These are phyloP conservation scores for Penicillium canariense DNA, from an alignment of 495 filamentous ascomycete species.

Conservation along the genomic window DNA sequence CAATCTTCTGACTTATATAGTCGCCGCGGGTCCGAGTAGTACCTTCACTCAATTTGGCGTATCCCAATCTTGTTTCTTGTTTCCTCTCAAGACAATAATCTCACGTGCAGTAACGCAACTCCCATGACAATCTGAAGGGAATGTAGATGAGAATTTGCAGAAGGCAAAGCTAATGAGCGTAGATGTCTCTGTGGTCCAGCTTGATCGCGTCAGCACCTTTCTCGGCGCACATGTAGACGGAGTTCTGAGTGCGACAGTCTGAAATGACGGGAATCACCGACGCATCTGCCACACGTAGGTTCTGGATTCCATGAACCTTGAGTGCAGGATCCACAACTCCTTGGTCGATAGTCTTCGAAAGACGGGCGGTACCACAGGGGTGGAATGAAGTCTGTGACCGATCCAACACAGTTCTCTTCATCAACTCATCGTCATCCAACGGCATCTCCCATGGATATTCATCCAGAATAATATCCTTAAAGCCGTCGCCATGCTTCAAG, in stretches of 20 bases:
- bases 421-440: constrained; percentile 48
- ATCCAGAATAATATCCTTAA: constrained; percentile 51
- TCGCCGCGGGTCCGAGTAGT: too few species aligned
- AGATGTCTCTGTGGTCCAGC: constrained; percentile 10
- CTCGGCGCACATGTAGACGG: constrained; percentile 58
- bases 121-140: too few species aligned
- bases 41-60: too few species aligned
- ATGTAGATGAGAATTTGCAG: too few species aligned
- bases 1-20: too few species aligned
- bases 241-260: constrained; percentile 39
- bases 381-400: constrained; percentile 56
- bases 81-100: too few species aligned
- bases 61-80: too few species aligned
- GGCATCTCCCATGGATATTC: constrained; percentile 61
- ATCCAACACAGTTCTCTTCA: constrained; percentile 54
- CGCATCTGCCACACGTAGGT: constrained; percentile 48
- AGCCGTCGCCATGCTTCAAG: constrained; percentile 49
- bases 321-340: constrained; percentile 53
- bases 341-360: constrained; percentile 48
- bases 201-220: constrained; percentile 34
- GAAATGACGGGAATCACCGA: constrained; percentile 36
- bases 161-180: too few species aligned
- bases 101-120: too few species aligned
- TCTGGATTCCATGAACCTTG: constrained; percentile 51
- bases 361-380: constrained; percentile 52